Base-by-base conservation (phyloP, 2,329 filamentous ascomycete species). In the Xylariaceae sp. region DNA sequence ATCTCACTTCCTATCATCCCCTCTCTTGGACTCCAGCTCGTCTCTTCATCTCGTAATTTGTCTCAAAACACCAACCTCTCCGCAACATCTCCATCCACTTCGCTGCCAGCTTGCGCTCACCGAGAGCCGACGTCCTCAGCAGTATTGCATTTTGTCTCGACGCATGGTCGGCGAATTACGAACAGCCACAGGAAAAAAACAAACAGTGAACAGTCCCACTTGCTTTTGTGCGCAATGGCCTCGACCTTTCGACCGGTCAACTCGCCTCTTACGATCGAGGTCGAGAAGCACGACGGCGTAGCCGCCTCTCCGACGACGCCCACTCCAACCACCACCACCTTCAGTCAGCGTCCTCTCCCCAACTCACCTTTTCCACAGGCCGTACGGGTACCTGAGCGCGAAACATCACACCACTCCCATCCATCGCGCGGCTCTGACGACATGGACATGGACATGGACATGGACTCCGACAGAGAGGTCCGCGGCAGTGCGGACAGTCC, bases 361-460 rank as follows among this genome's bases (percentile, higher is more conserved):
- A 75, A 75, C 4, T 79, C 78, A 48, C 74, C 81, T 52, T 85
- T 80, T 62, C 80, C 78, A 15, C 77, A 79, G 62, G 77, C 75
- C 47, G 75, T 80, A 3, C 77, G 77, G 67, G 74, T 79, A 23
- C 77, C 76, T 62, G 77, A 79, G 64, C 76, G 82, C 61, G 82
- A 81, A 57, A 79, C 83, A 63, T 88, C 87, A 17, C 82, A 88
- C 63, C 78, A 78, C 57, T 84, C 87, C 8, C 77, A 77, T 62
- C 82, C 82, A 63, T 86, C 86, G n/a, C 74, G 78, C 69, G 66
- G 69, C 57, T 85, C 85, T 2, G 81, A 86, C 61, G 90, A 95
- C 67, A 80, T 90, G 23, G 87, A 90, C 61, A 90, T 92, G 82
- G 88, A 88, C 45, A 45, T 92, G 82, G 88, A 88, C 45, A 45